These are phyloP conservation scores for Dactylellina drechsleri DNA, from an alignment of 2,329 filamentous ascomycete genomes.

Conservation along the genomic window DNA sequence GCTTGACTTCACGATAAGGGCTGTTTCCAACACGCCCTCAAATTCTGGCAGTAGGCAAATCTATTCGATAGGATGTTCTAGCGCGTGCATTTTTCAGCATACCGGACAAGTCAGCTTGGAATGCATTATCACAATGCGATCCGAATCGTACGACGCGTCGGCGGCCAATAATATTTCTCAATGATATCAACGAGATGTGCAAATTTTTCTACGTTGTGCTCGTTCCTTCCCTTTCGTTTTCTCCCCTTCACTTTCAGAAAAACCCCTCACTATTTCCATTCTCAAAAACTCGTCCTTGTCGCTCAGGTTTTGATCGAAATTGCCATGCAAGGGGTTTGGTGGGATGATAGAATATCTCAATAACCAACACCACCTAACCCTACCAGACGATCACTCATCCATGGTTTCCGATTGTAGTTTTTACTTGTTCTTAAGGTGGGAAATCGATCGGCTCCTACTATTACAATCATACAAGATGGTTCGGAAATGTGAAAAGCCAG, in stretches of 20 bases:
- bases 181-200: no score
- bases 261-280: slow-evolving; percentile 16
- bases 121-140: slow-evolving; percentile 27
- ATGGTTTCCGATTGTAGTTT: no score
- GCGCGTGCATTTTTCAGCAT: background rate
- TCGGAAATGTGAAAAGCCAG: no score
- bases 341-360: no score
- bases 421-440: background rate
- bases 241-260: background rate
- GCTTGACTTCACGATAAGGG: background rate
- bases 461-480: no score
- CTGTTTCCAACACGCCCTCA: slow-evolving; percentile 24
- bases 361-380: no score
- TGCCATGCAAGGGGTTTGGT: slow-evolving; percentile 31
- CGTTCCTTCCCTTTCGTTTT: slow-evolving; percentile 4
- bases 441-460: background rate
- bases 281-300: slow-evolving; percentile 14
- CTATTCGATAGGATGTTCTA: slow-evolving; percentile 1
- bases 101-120: background rate
- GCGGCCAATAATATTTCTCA: slow-evolving; percentile 16
- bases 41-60: slow-evolving; percentile 2
- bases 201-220: no score
- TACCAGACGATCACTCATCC: background rate
- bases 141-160: slow-evolving; percentile 17
- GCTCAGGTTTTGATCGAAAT: slow-evolving; percentile 28